These are phyloP conservation scores for Micractinium conductrix DNA, from an alignment of 139 green algal species.

Conservation along the genomic window DNA sequence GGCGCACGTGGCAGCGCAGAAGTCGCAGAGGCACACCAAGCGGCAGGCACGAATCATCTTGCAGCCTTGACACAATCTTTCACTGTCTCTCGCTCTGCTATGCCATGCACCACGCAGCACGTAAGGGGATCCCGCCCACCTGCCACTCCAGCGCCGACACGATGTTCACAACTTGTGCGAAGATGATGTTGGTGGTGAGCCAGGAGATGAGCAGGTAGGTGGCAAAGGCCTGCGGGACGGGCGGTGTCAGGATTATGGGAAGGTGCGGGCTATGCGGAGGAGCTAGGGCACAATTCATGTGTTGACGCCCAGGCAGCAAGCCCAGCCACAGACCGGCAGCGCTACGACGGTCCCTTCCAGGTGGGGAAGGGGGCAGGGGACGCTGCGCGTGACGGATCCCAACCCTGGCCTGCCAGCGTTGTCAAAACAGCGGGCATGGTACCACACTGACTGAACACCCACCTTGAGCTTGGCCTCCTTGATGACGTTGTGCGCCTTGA, in stretches of 20 bases:
- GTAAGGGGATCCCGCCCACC: not conserved
- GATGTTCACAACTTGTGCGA: slow-evolving; percentile 36
- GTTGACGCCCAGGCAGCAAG: not conserved
- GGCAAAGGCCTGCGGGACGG: slow-evolving; percentile 35
- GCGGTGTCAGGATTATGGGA: too few species aligned
- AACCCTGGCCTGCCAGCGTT: too few species aligned
- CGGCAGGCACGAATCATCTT: not conserved
- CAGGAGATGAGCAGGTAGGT: slow-evolving; percentile 47
- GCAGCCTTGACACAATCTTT: not conserved
- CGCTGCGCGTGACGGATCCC: too few species aligned
- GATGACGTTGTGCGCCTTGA: slow-evolving; percentile 45
- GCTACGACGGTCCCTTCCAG: not conserved
- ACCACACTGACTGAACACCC: too few species aligned
- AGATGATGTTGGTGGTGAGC: slow-evolving; percentile 45
- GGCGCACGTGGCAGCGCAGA: not conserved
- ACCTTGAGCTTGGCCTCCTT: slow-evolving; percentile 45
- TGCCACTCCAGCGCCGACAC: slow-evolving; percentile 34
- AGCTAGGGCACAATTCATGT: too few species aligned
- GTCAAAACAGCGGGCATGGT: too few species aligned
- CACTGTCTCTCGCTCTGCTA: too few species aligned
- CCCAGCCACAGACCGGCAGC: not conserved
- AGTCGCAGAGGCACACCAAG: not conserved
- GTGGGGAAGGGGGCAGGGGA: too few species aligned
- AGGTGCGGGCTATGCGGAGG: too few species aligned
- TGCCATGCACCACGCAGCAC: too few species aligned